A percentile compares a stretch with the other conserved stretches of the same genome.
Evolutionary conservation across 768 basidiomycete genomes (phyloP).

Genomic region (Sporobolomyces phaffii): DNA sequence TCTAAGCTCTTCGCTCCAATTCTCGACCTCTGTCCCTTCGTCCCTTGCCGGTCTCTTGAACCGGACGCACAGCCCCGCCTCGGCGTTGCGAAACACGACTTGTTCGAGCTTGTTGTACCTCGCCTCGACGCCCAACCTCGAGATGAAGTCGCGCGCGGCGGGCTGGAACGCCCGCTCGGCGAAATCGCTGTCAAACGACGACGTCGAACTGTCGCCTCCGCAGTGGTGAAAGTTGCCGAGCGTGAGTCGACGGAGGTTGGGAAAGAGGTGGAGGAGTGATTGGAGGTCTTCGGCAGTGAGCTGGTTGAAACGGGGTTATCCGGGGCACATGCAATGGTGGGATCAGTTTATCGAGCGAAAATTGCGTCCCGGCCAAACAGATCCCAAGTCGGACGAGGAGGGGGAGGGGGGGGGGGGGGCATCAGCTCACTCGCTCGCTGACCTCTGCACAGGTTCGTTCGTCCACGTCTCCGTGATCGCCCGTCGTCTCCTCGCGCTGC

Average conservation of each 20-base stretch:
- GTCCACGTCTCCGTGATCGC: neutral
- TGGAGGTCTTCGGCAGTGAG: slow-evolving; percentile 11
- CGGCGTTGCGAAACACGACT: slow-evolving; percentile 21
- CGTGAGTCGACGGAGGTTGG: slow-evolving; percentile 7
- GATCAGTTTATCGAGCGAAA: neutral
- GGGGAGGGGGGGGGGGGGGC: no score
- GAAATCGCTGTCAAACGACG: slow-evolving; percentile 5
- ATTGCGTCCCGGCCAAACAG: no score
- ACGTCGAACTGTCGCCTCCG: neutral
- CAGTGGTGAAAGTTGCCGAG: slow-evolving; percentile 27
- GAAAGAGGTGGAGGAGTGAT: slow-evolving; percentile 14
- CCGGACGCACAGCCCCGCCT: slow-evolving; percentile 12
- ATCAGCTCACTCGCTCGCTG: slow-evolving; percentile 17
- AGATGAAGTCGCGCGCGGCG: slow-evolving; percentile 21
- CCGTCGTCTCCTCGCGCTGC: neutral
- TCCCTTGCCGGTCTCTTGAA: neutral
- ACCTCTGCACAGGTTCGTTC: neutral
- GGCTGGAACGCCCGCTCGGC: slow-evolving; percentile 20
- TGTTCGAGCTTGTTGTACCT: slow-evolving; percentile 15
- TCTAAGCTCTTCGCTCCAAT: slow-evolving; percentile 24
- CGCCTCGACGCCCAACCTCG: slow-evolving; percentile 3
- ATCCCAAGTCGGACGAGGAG: no score
- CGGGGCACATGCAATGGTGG: no score
- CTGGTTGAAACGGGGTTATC: neutral
- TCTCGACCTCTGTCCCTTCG: neutral